Evolutionary conservation across 192 early-diverging fungal genomes (phyloP), one percentile per base, ranked within the genome.

Genomic region (Coemansia asiatica): DNA sequence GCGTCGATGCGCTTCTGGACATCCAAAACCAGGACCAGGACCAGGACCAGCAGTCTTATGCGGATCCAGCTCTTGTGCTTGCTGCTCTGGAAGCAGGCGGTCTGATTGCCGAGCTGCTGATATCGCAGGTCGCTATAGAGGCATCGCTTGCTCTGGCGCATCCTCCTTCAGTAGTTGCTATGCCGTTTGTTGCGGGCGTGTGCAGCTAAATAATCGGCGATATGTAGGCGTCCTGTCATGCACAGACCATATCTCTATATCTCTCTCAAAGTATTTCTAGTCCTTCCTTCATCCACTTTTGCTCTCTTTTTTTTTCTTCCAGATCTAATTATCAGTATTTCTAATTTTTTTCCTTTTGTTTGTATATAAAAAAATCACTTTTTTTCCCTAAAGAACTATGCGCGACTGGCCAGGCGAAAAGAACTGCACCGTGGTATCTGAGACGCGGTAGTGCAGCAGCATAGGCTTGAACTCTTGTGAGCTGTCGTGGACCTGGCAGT

Each of bases 391-490:
- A 6, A 80, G 66, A 33, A 80, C 72, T 5, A 60, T 74, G 35
- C 68, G 72, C n/a, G 77, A 71, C 62, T 80, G 77, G 6, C 77
- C 72, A 0, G 77, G 77, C 47, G 77, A 74, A 31, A 80, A 80
- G 51, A 80, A 80, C 40, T 66, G 68, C 9, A 80, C 77, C 0
- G 68, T 67, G 6, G 77, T 57, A 55, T 74, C 77, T 0, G 77
- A 62, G 1, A 80, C 69, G 12, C 40, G 36, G 55, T 80, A 80
- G 56, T 74, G 77, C 47, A 74, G 36, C 5, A 54, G 29, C 21
- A 36, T 59, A 0, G 77, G 72, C 58, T 71, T 80, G 69, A 80
- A 80, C 23, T 38, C 48, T 8, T 46, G 27, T 35, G 31, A 9
- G 2, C 21, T 38, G 16, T 21, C 56, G n/a, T 60, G 67, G 3